These are phyloP conservation scores for Phytophthora macrochlamydospora DNA, from an alignment of 352 stramenopile genomes.

Conservation along the genomic window DNA sequence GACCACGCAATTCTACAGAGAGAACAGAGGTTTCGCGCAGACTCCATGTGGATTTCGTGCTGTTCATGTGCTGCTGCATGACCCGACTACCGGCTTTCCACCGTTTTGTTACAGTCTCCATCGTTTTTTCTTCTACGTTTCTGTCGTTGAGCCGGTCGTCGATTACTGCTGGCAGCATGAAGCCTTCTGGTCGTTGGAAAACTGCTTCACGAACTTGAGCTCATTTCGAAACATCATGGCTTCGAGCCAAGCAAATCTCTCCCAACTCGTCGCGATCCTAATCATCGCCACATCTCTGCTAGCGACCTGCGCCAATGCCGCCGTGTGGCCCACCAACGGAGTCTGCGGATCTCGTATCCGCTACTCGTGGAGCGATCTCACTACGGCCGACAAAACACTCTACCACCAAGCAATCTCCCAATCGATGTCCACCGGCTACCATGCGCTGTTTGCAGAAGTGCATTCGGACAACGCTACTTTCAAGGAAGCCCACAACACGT, in stretches of 20 bases:
- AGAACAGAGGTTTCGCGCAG: not conserved
- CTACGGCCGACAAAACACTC: conserved; percentile 55
- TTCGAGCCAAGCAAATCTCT: conserved; percentile 13
- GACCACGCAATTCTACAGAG: not conserved
- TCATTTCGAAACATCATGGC: conserved; percentile 38
- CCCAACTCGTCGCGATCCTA: conserved; percentile 19
- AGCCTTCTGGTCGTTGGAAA: conserved; percentile 1
- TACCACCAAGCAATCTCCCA: conserved; percentile 64
- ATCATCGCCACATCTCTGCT: conserved; percentile 22
- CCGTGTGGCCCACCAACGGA: conserved; percentile 26
- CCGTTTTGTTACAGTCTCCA: conserved; percentile 11
- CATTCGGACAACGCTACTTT: conserved; percentile 44
- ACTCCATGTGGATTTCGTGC: not conserved
- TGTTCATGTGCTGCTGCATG: conserved; percentile 9
- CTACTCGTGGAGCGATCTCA: conserved; percentile 48
- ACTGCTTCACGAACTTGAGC: not conserved
- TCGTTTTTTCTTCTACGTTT: conserved; percentile 29
- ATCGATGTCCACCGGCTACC: conserved; percentile 56
- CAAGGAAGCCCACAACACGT: conserved; percentile 51
- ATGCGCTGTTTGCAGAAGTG: conserved; percentile 64
- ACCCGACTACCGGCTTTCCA: conserved; percentile 13
- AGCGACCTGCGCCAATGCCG: conserved; percentile 7
- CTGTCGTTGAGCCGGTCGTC: conserved; percentile 8
- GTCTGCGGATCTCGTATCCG: conserved; percentile 57
- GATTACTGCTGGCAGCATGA: conserved; percentile 2